phyloP scores from a whole-genome alignment of 352 stramenopile species.

The Pelagophyceae sp. region DNA sequence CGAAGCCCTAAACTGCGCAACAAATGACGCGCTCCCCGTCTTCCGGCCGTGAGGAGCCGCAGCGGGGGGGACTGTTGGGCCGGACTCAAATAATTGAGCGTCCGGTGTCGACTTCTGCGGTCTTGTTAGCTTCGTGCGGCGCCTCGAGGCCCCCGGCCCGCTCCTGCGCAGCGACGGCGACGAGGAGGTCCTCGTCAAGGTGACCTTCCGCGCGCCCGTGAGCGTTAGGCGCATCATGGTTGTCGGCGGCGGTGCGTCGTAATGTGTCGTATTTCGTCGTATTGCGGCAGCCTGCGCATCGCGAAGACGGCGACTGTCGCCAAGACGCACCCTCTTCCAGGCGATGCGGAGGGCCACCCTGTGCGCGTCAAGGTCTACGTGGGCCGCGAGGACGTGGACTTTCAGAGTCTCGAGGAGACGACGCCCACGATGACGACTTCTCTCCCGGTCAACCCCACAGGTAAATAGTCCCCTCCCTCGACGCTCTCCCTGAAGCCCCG shows the following conservation, averaged over 20 bases:
- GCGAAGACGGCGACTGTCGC: too few relatives aligned
- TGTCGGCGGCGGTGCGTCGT: too few relatives aligned
- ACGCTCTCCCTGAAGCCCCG: too few relatives aligned
- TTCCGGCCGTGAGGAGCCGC: slow-evolving; percentile 5
- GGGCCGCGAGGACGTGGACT: not conserved
- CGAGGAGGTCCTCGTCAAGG: slow-evolving; percentile 19
- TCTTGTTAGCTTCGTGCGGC: slow-evolving; percentile 11
- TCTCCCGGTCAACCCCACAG: too few relatives aligned
- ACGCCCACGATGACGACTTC: too few relatives aligned
- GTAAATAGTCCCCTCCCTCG: too few relatives aligned
- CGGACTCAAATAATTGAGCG: too few relatives aligned
- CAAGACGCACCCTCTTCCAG: too few relatives aligned
- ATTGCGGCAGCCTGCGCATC: too few relatives aligned
- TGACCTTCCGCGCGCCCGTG: not conserved
- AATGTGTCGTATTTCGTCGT: too few relatives aligned
- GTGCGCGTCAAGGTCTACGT: slow-evolving; percentile 2
- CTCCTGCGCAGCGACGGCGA: slow-evolving; percentile 3
- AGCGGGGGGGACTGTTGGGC: too few relatives aligned
- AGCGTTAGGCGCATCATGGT: not conserved
- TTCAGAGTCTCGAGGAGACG: slow-evolving; percentile 3
- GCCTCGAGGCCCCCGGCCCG: slow-evolving; percentile 1
- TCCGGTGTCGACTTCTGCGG: too few relatives aligned
- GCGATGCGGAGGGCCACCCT: not conserved
- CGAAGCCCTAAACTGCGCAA: not conserved
- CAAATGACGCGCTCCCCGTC: not conserved